Conservation (phyloP, 805 yeast genomes). For the Candida krabiensis region DNA sequence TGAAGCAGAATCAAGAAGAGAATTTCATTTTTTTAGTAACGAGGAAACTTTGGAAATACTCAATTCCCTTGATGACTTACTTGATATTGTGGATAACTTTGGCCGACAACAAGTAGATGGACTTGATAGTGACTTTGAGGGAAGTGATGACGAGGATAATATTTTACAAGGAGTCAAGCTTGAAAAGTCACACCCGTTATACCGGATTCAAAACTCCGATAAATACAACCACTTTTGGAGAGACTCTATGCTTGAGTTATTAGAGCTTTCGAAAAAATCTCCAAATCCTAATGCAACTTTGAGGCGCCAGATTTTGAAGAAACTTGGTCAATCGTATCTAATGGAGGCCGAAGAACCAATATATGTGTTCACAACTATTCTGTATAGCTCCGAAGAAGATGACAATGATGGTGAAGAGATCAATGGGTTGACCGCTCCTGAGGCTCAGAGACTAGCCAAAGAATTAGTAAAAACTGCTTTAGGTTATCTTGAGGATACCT, state of each 20-base stretch:
- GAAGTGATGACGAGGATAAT: constrained; percentile 27
- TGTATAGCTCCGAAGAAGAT: constrained; percentile 55
- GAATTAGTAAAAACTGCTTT: constrained; percentile 53
- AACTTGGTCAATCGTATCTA: constrained; percentile 62
- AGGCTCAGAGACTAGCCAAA: constrained; percentile 52
- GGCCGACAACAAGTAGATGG: constrained; percentile 62
- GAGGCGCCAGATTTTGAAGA: constrained; percentile 37
- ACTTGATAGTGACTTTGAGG: constrained; percentile 57
- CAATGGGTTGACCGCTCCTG: constrained; percentile 37
- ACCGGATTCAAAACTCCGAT: constrained; percentile 36
- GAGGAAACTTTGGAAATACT: constrained; percentile 48
- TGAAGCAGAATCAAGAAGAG: constrained; percentile 23
- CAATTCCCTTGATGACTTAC: constrained; percentile 61
- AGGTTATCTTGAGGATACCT: constrained; percentile 54
- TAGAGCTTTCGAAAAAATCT: constrained; percentile 32
- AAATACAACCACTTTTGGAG: constrained; percentile 58
- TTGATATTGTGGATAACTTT: constrained; percentile 67
- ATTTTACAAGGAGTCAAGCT: constrained; percentile 39
- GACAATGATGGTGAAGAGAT: constrained; percentile 33
- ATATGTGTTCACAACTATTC: constrained; percentile 50
- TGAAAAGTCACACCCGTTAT: constrained; percentile 56
- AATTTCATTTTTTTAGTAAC: constrained; percentile 21
- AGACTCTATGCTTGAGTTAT: constrained; percentile 38
- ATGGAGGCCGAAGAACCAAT: constrained; percentile 67
- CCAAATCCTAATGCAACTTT: constrained; percentile 11